Evolutionary conservation across 1,284 basidiomycete species (phyloP), one percentile per base, ranked within the genome.

Genomic region (Cutaneotrichosporon sp.): DNA sequence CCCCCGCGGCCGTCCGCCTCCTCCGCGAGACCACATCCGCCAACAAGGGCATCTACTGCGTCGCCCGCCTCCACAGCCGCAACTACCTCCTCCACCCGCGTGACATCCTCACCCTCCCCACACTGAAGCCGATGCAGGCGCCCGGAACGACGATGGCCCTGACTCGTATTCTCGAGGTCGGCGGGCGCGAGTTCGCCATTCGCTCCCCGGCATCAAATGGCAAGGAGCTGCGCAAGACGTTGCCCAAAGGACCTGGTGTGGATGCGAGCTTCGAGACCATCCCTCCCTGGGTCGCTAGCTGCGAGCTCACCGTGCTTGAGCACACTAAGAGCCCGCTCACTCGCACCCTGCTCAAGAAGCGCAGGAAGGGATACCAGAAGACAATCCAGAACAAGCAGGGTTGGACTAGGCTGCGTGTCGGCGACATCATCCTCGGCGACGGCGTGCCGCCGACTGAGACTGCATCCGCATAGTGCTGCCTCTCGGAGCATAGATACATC

Each of bases 251-350:
- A 9, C 26, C 38, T 4, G 46, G 44, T 17, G 48, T 57, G 25
- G 48, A 48, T 24, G 49, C 29, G 12, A 6, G 20, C 22, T 57
- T 60, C 20, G 61, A 62, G 37, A 55, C 54, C 11, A 62, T 74
- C 45, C 70, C 70, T 3, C 35, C 51, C 4, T 59, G 60, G 44
- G 53, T 81, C 41, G 84, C 96, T 56, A 79, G 80, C 55, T 86
- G 93, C 37, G 80, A 86, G 58, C 86, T 91, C 19, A 94, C 91
- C 16, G 91, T 98, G 12, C 78, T 97, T 42, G 94, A 98, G 75
- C 92, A 98, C 71, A 97, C 94, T 32, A 96, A 93, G 75, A 88
- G 90, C 16, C 82, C 82, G 45, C 85, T 97, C 85, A 88, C 94
- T 75, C 81, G 80, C 61, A 88, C 90, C 49, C 82, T 92, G 74